Base-by-base conservation (phyloP, 345 rosid genomes). In the Eucalyptus pauciflora region DNA sequence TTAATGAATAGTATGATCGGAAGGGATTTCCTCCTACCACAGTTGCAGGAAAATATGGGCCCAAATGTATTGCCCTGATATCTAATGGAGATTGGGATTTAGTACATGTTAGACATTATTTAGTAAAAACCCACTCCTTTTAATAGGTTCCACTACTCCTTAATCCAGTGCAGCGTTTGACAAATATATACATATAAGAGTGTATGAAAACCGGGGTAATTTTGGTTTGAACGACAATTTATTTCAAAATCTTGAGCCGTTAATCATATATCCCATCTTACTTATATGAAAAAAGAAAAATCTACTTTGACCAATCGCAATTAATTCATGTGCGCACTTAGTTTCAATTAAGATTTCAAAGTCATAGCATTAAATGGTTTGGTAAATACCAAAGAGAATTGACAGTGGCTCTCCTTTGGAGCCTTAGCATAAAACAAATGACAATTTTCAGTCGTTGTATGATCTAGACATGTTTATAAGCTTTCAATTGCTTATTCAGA, bases 171-270 rank as follows among this genome's bases (percentile, higher is more conserved):
- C 5, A 69, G 45, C 7, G 45, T 69, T 33, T 17, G 45, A 69
- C 45, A 69, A 33, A 17, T 69, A 4, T 16, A 15, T 33, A 8
- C 80, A 8, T 69, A 17, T 17, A 69, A 69, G 43, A 20, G 27
- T 0, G 46, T 37, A 41, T 0, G 2, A 18, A 18, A 20, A 37
- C 3, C 1, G 14, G 46, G 48, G 2, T 76, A 12, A 13, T 76
- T 37, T 37, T 4, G 1, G 83, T 76, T 41, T 6, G 27, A 37
- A 41, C 5, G 9, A 76, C 29, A 76, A 37, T 41, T 16, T 76
- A 20, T 1, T 37, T 76, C 48, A 41, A 76, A 37, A 41, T 76
- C 14, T 41, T 2, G 7, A 76, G 27, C 13, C 1, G 5, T 22
- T 37, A 10, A 37, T 76, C 13, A 10, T 76, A 76, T 76, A 52